Evolutionary conservation across 2,329 filamentous ascomycete genomes (phyloP).

Genomic region (Hypocrella siamensis): DNA sequence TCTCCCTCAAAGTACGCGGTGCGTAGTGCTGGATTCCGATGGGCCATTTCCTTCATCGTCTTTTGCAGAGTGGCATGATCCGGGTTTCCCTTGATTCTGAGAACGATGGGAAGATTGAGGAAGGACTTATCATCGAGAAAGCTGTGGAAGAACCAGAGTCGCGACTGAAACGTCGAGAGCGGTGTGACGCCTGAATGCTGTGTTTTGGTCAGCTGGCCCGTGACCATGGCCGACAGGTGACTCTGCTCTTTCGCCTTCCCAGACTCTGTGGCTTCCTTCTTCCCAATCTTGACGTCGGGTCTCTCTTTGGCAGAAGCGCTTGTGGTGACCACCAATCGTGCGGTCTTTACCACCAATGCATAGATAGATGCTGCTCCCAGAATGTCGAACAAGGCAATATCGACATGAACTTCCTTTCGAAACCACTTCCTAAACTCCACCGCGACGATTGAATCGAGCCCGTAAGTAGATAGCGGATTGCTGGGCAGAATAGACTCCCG

Average conservation of each 20-base stretch:
- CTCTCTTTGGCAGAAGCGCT: background rate
- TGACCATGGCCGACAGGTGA: no score
- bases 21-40: background rate
- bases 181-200: no score
- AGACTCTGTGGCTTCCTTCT: no score
- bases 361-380: background rate
- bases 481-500: constrained; percentile 5
- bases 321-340: background rate
- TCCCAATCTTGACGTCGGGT: background rate
- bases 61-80: background rate
- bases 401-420: constrained; percentile 6
- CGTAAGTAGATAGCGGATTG: constrained; percentile 8
- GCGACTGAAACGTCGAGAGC: background rate
- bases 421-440: constrained; percentile 11
- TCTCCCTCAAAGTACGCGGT: background rate
- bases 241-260: no score
- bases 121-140: background rate
- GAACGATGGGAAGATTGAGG: background rate
- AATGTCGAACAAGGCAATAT: constrained; percentile 6
- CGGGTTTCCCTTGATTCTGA: background rate
- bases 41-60: background rate
- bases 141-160: background rate
- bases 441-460: constrained; percentile 10
- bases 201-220: background rate
- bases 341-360: background rate